These are phyloP conservation scores for Pseudogymnoascus sp. DNA, from an alignment of 2,329 filamentous ascomycete genomes.

Conservation along the genomic window DNA sequence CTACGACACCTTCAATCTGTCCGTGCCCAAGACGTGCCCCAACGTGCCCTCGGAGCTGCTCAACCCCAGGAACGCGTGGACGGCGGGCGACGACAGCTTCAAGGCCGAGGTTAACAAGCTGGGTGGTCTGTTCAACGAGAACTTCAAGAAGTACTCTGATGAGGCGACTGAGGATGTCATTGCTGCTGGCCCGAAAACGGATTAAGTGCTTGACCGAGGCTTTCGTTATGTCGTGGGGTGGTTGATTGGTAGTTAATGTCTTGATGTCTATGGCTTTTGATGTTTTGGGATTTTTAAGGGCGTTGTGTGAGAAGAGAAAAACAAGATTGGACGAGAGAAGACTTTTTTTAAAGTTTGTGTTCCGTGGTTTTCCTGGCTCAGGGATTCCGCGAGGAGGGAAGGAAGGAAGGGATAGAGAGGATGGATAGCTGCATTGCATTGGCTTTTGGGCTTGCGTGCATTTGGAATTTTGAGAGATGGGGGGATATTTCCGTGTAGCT, in stretches of 20 bases:
- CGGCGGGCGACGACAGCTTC: slow-evolving; percentile 72
- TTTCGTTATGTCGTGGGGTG: too few relatives aligned
- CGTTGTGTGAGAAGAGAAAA: background rate
- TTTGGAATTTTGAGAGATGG: background rate
- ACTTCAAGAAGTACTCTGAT: slow-evolving; percentile 92
- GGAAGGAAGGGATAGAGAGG: background rate
- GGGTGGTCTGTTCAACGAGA: slow-evolving; percentile 81
- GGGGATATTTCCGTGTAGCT: background rate
- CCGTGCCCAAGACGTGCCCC: slow-evolving; percentile 86
- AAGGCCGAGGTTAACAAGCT: slow-evolving; percentile 83
- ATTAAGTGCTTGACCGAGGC: background rate
- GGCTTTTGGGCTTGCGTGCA: background rate
- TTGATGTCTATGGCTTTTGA: background rate
- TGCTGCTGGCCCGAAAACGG: slow-evolving; percentile 47
- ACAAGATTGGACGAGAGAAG: background rate
- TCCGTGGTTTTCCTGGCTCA: background rate
- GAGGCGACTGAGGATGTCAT: slow-evolving; percentile 76
- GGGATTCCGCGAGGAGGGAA: background rate
- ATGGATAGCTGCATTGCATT: background rate
- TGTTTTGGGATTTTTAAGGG: background rate
- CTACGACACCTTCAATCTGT: slow-evolving; percentile 94
- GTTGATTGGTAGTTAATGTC: background rate
- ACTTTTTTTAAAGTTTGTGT: background rate
- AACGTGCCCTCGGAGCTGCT: slow-evolving; percentile 85
- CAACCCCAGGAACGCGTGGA: slow-evolving; percentile 93